Base-by-base conservation (phyloP, 1,139 yeast genomes). In the Lodderomyces oxycetoniae region DNA sequence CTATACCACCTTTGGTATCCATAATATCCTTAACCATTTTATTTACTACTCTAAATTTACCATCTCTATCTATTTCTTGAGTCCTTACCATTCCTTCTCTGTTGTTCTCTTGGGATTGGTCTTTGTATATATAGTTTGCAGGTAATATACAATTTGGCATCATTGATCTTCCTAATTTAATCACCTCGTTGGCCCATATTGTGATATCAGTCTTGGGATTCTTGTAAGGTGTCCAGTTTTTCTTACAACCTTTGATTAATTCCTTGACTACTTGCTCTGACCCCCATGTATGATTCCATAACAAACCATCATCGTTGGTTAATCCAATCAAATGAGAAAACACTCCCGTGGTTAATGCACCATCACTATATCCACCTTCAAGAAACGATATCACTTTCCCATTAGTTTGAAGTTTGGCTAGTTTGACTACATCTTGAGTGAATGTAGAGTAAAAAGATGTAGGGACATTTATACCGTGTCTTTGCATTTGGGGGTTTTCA, bases 281-380 rank as follows among this genome's bases (percentile, higher is more conserved):
- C 1, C 83, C 84, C 84, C 84, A 77, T 19, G 74, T 71, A 8
- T 63, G 59, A 37, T 77, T 72, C 89, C 88, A 82, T 24, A 67
- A 59, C 32, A 67, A 61, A 27, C 69, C 71, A 28, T 63, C 67
- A 24, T 60, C 64, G 38, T 55, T 57, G 22, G 58, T 57, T 35
- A 81, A 53, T 1, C 93, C 94, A 25, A 81, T 76, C 39, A 84
- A 57, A 53, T 85, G 94, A 5, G 94, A 76, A 51, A 83, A 83
- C 0, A 83, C 77, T 8, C 95, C 95, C 0, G 94, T 82, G 2
- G 82, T 59, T 20, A 86, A 64, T 0, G 95, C 95, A 2, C 85
- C 85, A 48, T 86, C 91, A 1, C 93, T 80, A 52, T 86, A 86
- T 0, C 95, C 95, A 13, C 95, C 95, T 57, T 86, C 95, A 44